Evolutionary conservation across 2,329 filamentous ascomycete genomes (phyloP).

Genomic region (Exophiala sideris): DNA sequence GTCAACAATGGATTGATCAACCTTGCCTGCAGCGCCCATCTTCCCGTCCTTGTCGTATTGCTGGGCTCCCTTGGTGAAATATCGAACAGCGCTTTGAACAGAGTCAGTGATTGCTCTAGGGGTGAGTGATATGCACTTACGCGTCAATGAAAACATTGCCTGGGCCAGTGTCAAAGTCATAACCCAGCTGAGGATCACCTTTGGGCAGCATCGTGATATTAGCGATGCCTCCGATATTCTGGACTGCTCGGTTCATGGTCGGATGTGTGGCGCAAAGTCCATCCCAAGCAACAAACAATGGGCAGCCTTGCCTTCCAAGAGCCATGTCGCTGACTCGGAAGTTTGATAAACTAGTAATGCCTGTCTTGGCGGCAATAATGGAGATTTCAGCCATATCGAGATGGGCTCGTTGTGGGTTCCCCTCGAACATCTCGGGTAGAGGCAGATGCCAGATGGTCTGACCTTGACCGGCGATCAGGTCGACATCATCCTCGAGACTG

Average conservation of each 20-base stretch:
- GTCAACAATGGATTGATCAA: slow-evolving; percentile 52
- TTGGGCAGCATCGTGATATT: slow-evolving; percentile 34
- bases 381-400: slow-evolving; percentile 27
- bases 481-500: slow-evolving; percentile 24
- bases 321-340: slow-evolving; percentile 30
- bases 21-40: slow-evolving; percentile 48
- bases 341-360: slow-evolving; percentile 27
- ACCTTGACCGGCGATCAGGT: slow-evolving; percentile 30
- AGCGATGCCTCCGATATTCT: slow-evolving; percentile 29
- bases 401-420: slow-evolving; percentile 26
- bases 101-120: background rate
- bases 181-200: slow-evolving; percentile 38
- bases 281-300: slow-evolving; percentile 28
- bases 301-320: slow-evolving; percentile 29
- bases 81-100: slow-evolving; percentile 41
- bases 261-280: slow-evolving; percentile 24
- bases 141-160: slow-evolving; percentile 57
- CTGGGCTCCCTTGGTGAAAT: slow-evolving; percentile 50
- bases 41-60: slow-evolving; percentile 53
- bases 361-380: slow-evolving; percentile 29
- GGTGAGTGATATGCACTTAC: background rate
- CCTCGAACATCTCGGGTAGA: slow-evolving; percentile 26
- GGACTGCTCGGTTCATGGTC: slow-evolving; percentile 26
- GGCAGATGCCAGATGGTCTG: slow-evolving; percentile 31
- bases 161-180: slow-evolving; percentile 55